Evolutionary conservation across 2,329 filamentous ascomycete species (phyloP), one percentile per base, ranked within the genome.

Genomic region (Epichloe glyceriae): DNA sequence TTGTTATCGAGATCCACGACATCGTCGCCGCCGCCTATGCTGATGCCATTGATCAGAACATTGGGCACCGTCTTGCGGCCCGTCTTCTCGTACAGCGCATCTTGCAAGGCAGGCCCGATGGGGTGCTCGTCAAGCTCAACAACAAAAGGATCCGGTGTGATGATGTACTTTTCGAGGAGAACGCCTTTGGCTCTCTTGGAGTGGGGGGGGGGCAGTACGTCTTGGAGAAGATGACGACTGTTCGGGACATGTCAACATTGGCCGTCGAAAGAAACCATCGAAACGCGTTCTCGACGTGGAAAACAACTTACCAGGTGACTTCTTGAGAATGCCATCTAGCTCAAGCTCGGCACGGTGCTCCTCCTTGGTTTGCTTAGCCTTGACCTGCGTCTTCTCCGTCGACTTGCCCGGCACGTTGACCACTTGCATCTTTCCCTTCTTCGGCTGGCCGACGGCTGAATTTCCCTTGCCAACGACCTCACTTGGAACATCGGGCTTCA

Each of bases 221-320:
- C 69, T 98, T 97, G 56, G 89, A 95, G 72, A 97, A 97, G 60
- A 98, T 88, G 64, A 96, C 86, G 53, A 97, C 88, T 93, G 57
- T n/a, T 48, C 39, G 19, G 6, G 12, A 20, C n/a, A 3, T 14
- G 17, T 6, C n/a, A 26, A 14, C 15, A 35, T 19, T 41, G 20
- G 40, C 26, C 26, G 8, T 30, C 33, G n/a, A 4, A 14, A 14
- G 4, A 34, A 15, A 5, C n/a, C n/a, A 33, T 2, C 1, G 8
- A 8, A 44, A 19, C 17, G 42, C 26, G 1, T 17, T 17, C 2
- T 19, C 15, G 26, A 6, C 14, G 7, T 2, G 26, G 8, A 30
- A 30, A 40, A 19, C 4, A 19, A 71, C 79, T 58, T 79, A 94
- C 88, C 83, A 15, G 91, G 89, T 3, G 87, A 82, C 62, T 82